A percentile compares a stretch with the other conserved stretches of the same genome.
Conservation (phyloP, 164 flowering plant genomes). For the Stephania yunnanensis region DNA sequence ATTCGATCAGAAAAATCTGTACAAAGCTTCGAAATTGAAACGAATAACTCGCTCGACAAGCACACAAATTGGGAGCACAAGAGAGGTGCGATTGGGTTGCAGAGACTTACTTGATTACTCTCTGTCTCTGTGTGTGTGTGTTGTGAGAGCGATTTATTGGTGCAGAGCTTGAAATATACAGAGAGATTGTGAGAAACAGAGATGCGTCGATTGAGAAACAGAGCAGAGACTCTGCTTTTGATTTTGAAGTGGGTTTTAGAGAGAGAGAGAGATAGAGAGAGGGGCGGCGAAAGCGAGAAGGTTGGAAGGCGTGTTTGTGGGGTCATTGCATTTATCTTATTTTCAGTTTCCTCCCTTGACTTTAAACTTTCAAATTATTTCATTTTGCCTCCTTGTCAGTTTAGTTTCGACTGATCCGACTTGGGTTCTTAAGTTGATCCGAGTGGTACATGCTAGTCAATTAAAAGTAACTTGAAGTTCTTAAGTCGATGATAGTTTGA, state of each 20-base stretch:
- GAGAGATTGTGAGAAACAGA: slow-evolving; percentile 4
- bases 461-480: too few species aligned
- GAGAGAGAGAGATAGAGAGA: background rate
- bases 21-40: background rate
- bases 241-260: background rate
- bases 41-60: background rate
- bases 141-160: background rate
- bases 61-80: background rate
- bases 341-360: too few species aligned
- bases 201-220: background rate
- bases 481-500: too few species aligned
- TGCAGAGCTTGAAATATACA: background rate
- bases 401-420: too few species aligned
- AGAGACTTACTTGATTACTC: slow-evolving; percentile 5
- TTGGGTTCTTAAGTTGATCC: too few species aligned
- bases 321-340: too few species aligned
- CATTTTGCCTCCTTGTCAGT: too few species aligned
- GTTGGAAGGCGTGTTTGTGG: background rate
- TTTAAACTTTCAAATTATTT: too few species aligned
- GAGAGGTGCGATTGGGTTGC: background rate
- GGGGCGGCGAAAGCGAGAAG: slow-evolving; percentile 13
- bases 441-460: too few species aligned
- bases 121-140: too few species aligned
- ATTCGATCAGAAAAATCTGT: background rate
- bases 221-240: background rate